These are phyloP conservation scores for Geranium brycei DNA, from an alignment of 345 rosid genomes.

Conservation along the genomic window DNA sequence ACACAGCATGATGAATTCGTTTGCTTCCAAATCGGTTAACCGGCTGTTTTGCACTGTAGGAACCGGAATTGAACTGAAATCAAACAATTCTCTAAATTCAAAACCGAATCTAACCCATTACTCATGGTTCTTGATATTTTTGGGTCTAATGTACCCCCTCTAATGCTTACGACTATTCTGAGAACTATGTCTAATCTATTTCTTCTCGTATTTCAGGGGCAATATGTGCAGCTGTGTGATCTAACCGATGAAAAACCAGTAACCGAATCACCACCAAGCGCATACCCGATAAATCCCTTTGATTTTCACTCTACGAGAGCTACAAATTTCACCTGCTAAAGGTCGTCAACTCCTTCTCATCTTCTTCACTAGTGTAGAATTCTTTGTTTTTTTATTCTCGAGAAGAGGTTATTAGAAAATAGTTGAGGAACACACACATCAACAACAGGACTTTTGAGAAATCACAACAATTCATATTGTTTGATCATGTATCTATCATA, in stretches of 20 bases:
- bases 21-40: too few species aligned
- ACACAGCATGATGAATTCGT: too few species aligned
- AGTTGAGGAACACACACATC: neutral
- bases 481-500: neutral
- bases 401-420: conserved; percentile 8
- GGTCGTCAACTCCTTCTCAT: too few species aligned
- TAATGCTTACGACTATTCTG: too few species aligned
- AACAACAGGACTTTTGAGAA: neutral
- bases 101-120: too few species aligned
- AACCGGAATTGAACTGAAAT: too few species aligned
- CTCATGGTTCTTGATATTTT: too few species aligned
- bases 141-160: too few species aligned
- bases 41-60: too few species aligned
- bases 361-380: neutral
- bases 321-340: neutral
- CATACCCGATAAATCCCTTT: neutral
- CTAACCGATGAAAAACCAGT: neutral
- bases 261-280: neutral
- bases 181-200: neutral
- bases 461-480: neutral
- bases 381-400: neutral
- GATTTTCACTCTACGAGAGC: neutral
- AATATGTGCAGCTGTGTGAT: conserved; percentile 30
- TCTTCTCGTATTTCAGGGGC: conserved; percentile 15
- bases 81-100: too few species aligned